Conservation (phyloP, 108 stramenopile genomes). For the Cyclotella sp. region DNA sequence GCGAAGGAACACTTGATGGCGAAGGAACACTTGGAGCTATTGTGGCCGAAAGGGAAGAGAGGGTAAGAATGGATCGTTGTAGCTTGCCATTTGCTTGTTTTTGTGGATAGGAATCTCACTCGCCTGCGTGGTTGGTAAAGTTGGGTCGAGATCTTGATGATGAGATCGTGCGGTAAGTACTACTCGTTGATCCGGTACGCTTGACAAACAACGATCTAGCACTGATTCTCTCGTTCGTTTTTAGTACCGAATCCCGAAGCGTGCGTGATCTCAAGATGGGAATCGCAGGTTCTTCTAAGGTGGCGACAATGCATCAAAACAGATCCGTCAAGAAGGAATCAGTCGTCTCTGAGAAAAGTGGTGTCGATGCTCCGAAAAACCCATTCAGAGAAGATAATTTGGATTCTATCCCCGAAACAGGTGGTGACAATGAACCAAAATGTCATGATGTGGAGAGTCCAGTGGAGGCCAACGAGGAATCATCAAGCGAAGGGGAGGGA, state of each 20-base stretch:
- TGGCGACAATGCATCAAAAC: background rate
- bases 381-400: slow-evolving; percentile 1
- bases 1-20: background rate
- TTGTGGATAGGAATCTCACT: background rate
- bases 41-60: slow-evolving; percentile 16
- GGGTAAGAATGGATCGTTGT: slow-evolving; percentile 10
- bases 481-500: background rate
- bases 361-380: background rate
- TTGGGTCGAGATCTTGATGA: slow-evolving; percentile 28
- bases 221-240: background rate
- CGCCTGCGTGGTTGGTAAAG: background rate
- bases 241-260: slow-evolving; percentile 31
- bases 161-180: slow-evolving; percentile 16
- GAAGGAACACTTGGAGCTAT: slow-evolving; percentile 5
- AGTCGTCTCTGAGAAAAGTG: background rate
- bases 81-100: background rate
- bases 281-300: slow-evolving; percentile 32
- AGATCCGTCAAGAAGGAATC: background rate
- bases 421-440: no score
- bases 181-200: background rate
- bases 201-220: background rate
- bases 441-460: no score
- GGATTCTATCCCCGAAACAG: background rate
- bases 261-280: slow-evolving; percentile 46
- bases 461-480: background rate